Evolutionary conservation across 306 rosid genomes (phyloP).

Genomic region (Castanopsis chinensis): DNA sequence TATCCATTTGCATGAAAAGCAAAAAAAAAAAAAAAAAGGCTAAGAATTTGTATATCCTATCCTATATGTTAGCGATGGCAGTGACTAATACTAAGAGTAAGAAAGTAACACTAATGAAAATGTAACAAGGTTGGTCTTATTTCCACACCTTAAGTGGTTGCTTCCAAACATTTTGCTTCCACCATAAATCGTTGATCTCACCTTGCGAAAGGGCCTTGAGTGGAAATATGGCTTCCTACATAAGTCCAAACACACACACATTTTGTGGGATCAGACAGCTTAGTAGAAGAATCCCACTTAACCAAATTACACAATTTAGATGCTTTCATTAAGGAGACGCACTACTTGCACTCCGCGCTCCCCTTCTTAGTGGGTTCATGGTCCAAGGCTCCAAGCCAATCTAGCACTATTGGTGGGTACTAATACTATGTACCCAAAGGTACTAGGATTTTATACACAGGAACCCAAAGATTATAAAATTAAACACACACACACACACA

Average conservation of each 20-base stretch:
- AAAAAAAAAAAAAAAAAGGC: too few relatives aligned
- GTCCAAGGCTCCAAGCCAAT: neutral
- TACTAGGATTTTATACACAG: conserved; percentile 16
- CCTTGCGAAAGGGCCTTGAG: neutral
- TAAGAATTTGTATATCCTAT: neutral
- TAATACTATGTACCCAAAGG: conserved; percentile 14
- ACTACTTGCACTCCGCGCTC: conserved; percentile 23
- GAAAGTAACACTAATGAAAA: neutral
- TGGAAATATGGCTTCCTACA: neutral
- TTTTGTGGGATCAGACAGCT: conserved; percentile 22
- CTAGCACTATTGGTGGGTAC: conserved; percentile 29
- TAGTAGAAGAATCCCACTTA: conserved; percentile 33
- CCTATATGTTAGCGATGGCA: neutral
- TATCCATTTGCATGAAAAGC: neutral
- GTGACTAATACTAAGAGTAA: neutral
- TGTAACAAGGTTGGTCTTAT: neutral
- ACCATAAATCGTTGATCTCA: neutral
- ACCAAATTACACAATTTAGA: conserved; percentile 21
- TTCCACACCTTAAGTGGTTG: neutral
- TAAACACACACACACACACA: neutral
- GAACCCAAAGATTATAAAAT: conserved; percentile 1
- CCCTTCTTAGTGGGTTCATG: conserved; percentile 15
- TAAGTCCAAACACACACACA: neutral
- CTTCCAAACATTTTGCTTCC: neutral
- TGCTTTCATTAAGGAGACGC: conserved; percentile 26